Base-by-base conservation (phyloP, 768 basidiomycete genomes). In the Pleurotus eryngii region DNA sequence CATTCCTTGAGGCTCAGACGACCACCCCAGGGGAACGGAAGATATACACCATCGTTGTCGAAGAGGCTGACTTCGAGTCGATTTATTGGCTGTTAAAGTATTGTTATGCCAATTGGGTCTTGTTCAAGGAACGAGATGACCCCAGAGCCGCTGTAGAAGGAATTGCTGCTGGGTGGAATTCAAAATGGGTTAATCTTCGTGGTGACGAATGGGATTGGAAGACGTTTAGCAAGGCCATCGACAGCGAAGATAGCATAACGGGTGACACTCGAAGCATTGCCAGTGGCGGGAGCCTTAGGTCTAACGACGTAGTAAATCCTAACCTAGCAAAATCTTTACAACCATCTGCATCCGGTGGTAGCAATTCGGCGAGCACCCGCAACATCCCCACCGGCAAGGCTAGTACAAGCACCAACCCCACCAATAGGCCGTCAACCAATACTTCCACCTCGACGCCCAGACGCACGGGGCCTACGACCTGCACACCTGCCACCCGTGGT, bases 21-120 rank as follows among this genome's bases (percentile, higher is more conserved):
- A 63, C 72, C 22, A 30, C 67, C 7, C 69, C 72, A 2, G 81
- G 78, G 20, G 81, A 84, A 62, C 72, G 85, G 57, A 83, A 86
- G 63, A 61, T 84, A 0, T 81, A 84, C 65, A 86, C 82, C 1
- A 70, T 91, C 49, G 74, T 87, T n/a, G 84, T 91, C 5, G 85
- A 90, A 61, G 89, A 91, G 67, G 87, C 87, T 5, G 87, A 88
- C 58, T 92, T 86, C 60, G 80, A 84, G 57, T 90, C 89, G 0
- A 79, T 90, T 3, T 90, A 89, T 65, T 91, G 89, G 89, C 67
- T 90, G 24, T 70, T 91, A 37, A 89, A 89, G 66, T 90, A 79
- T 69, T 82, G 87, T 56, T 92, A 91, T 61, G 83, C 84, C 5
- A 87, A 90, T 65, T 89, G 86, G 83, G 72, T 90, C 1, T 72